Base-by-base conservation (phyloP, 2,329 filamentous ascomycete genomes). In the Botryotinia calthae region DNA sequence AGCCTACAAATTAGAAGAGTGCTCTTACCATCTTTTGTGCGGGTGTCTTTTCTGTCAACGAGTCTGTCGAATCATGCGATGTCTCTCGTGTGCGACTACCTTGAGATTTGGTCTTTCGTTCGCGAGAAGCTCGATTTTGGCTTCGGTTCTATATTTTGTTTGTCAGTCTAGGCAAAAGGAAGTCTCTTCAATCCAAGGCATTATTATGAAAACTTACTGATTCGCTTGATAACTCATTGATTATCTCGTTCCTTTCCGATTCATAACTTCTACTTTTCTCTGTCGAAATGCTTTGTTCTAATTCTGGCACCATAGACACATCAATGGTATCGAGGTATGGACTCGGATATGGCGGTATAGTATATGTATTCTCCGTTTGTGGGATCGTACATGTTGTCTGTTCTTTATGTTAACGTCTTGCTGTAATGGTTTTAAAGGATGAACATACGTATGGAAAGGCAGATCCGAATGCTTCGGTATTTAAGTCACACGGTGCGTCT, bases 1-100 rank as follows among this genome's bases (percentile, higher is more conserved):
- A 40, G n/a, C 37, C 18, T 63, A 46, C 14, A 44, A 22, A n/a
- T 40, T 25, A 25, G 18, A 31, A 54, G 10, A 14, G n/a, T 3
- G 22, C 51, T 22, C 71, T 42, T 34, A 72, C 71, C 71, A 72
- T 72, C 42, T 70, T 72, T 28, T 72, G 71, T 34, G 71, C 71
- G 2, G 71, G 71, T 14, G 71, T 72, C 28, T 70, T 72, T 37
- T 70, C 71, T 31, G 63, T 48, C 34, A 70, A 28, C 4, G 71
- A 72, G 25, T 72, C 71, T 34, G 37, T 61, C 34, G 71, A 72
- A 56, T 72, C 71, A 72, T 72, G 71, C 56, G 71, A 72, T 70
- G 66, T 69, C 67, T 72, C 71, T 42, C 71, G 62, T 25, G 70
- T 72, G 62, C 70, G 70, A 37, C n/a, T 51, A 5, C 70, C 63